Conservation (phyloP, 2,329 filamentous ascomycete genomes). For the Trichothecium sympodiale region DNA sequence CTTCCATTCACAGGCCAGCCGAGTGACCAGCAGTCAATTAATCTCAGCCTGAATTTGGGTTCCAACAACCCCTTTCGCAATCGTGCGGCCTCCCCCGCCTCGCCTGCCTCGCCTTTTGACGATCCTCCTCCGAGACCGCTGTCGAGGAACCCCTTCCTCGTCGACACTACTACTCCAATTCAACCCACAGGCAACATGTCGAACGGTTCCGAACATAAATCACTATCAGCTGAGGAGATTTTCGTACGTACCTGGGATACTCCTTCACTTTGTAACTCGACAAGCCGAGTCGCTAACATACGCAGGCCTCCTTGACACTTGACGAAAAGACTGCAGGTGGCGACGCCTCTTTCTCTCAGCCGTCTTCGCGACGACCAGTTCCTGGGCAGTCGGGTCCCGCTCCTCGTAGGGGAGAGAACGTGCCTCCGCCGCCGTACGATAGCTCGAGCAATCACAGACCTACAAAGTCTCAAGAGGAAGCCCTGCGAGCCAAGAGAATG, state of each 20-base stretch:
- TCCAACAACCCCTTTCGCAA: constrained; percentile 79
- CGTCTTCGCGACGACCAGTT: constrained; percentile 11
- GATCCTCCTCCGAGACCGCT: constrained; percentile 48
- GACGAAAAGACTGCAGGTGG: constrained; percentile 40
- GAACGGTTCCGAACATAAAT: constrained; percentile 30
- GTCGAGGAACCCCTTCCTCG: constrained; percentile 69
- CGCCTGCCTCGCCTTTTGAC: constrained; percentile 47
- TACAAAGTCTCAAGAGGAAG: constrained; percentile 56
- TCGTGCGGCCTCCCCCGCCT: constrained; percentile 51
- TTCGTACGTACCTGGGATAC: constrained; percentile 49
- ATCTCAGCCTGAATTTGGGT: constrained; percentile 55
- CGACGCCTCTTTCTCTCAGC: constrained; percentile 22
- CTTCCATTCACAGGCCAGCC: constrained; percentile 1
- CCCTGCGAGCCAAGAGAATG: constrained; percentile 34
- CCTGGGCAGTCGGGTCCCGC: constrained; percentile 7
- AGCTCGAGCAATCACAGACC: constrained; percentile 40
- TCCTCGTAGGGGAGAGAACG: constrained; percentile 28
- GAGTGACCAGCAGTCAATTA: constrained; percentile 12
- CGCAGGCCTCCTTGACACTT: constrained; percentile 56
- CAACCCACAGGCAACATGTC: constrained; percentile 39
- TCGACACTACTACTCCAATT: constrained; percentile 32
- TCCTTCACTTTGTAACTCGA: constrained; percentile 4
- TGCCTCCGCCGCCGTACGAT: constrained; percentile 29
- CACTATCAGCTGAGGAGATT: constrained; percentile 54
- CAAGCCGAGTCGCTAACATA: background rate